phyloP scores from a whole-genome alignment of 805 yeast species.

The Metschnikowia corniflorae region DNA sequence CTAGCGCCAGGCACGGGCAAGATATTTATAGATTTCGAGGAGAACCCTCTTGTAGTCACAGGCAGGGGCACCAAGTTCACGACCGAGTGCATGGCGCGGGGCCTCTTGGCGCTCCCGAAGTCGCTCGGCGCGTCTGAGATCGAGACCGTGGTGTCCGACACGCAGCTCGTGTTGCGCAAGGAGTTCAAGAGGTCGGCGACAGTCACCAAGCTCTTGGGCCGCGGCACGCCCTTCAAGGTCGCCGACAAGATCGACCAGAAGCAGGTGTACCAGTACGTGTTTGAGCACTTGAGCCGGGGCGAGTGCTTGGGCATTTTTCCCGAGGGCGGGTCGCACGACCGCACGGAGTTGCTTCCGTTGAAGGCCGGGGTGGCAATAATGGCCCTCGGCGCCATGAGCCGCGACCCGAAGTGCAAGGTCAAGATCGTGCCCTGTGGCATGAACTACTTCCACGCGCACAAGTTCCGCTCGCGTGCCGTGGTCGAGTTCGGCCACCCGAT shows the following conservation, averaged over 20 bases:
- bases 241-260: slow-evolving; percentile 88
- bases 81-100: slow-evolving; percentile 56
- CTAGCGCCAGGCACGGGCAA: slow-evolving; percentile 64
- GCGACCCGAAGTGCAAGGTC: slow-evolving; percentile 70
- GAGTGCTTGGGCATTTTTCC: slow-evolving; percentile 92
- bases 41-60: slow-evolving; percentile 49
- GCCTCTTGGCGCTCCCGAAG: slow-evolving; percentile 73
- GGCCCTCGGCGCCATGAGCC: slow-evolving; percentile 93
- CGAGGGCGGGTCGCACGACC: slow-evolving; percentile 97
- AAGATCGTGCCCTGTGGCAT: slow-evolving; percentile 94
- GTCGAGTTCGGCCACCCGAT: slow-evolving; percentile 91
- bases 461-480: slow-evolving; percentile 92
- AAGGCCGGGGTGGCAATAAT: slow-evolving; percentile 97
- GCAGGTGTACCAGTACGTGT: slow-evolving; percentile 77
- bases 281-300: slow-evolving; percentile 75
- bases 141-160: slow-evolving; percentile 63
- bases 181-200: slow-evolving; percentile 58
- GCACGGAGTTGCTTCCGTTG: slow-evolving; percentile 85
- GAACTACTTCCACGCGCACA: slow-evolving; percentile 95
- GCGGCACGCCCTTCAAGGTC: slow-evolving; percentile 58
- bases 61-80: slow-evolving; percentile 72
- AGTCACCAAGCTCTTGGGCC: slow-evolving; percentile 40
- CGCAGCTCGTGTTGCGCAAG: slow-evolving; percentile 62
- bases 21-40: slow-evolving; percentile 50
- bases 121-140: slow-evolving; percentile 76